Base-by-base conservation (phyloP, 2,329 filamentous ascomycete genomes). In the Curvularia sp. region DNA sequence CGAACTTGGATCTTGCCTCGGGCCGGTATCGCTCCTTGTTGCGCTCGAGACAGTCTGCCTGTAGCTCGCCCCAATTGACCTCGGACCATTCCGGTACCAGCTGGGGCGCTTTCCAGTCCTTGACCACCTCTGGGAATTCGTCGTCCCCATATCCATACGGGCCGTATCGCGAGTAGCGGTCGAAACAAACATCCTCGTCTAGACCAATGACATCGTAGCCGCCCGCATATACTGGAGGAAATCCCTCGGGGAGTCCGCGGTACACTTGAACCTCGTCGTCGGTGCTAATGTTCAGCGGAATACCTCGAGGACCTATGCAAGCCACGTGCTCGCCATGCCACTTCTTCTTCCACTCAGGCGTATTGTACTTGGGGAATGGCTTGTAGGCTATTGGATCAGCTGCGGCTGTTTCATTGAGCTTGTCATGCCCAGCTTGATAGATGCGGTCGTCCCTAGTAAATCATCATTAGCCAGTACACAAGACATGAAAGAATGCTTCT, bases 341-440 rank as follows among this genome's bases (percentile, higher is more conserved):
- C 30, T 78, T 74, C 48, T 79, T 77, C 66, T 81, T 84, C 88
- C 88, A 93, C 13, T 80, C 75, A 3, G 80, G 77, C 50, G 82
- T 84, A 68, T 90, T 89, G 77, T 92, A 91, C 15, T 85, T 79
- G 0, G 90, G 89, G 63, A 92, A 93, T 0, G 90, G 90, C 57
- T 88, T 83, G 75, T 91, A 92, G 20, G 84, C 80, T 54, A 85
- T 80, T 0, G 86, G 84, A 49, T 74, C 61, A n/a, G 69, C 62
- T 10, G 68, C 67, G 9, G 62, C 59, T 3, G 61, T 62, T 5
- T 53, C 58, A 33, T 70, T 66, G 4, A 77, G 65, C 51, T 70
- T 72, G 31, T 75, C 62, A 38, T 75, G 72, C n/a, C 71, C 67
- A 22, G 77, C 67, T 15, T 73, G 62, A 61, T 79, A 81, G 44